Base-by-base conservation (phyloP, 768 basidiomycete species). In the Lentinula sp. region DNA sequence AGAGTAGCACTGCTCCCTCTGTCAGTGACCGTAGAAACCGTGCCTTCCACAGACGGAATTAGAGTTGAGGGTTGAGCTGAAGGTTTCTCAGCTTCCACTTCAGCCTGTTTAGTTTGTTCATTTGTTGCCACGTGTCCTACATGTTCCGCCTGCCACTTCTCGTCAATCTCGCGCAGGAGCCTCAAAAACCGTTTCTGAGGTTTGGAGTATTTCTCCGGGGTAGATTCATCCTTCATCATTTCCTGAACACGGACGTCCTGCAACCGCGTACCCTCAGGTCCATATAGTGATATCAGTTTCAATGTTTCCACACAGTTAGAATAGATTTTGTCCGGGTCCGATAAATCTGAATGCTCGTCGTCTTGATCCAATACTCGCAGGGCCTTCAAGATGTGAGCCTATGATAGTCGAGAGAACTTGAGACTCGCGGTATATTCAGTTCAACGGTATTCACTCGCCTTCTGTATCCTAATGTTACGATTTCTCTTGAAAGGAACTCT, bases 321-420 rank as follows among this genome's bases (percentile, higher is more conserved):
- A 18, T 16, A 48, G 10, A 49, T 18, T 48, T 50, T 35, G 6
- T 49, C 57, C 1, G 57, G 32, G 39, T 59, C 32, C 13, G 37
- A 37, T 39, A 56, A 33, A 43, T 56, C 55, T 2, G 78, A 76
- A 74, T 79, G 85, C 28, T 69, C 67, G 5, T 72, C 66, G 37
- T 68, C 64, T 39, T 67, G 57, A 33, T 62, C 62, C 36, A 78
- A 73, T 15, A 86, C 67, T 18, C 74, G 73, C 54, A 90, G 72
- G 7, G 83, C 84, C 42, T 69, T 72, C 67, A 81, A 72, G 32
- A 90, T 77, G 61, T 90, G 86, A 41, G 64, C 70, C 85, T 86
- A 63, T 20, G 39, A 6, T n/a, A 48, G 12, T n/a, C 36, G 35
- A 46, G 37, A n/a, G 3, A 3, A 28, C 28, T 28, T 33, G 2